phyloP scores from a whole-genome alignment of 495 filamentous ascomycete species.

The Cudoniella acicularis region DNA sequence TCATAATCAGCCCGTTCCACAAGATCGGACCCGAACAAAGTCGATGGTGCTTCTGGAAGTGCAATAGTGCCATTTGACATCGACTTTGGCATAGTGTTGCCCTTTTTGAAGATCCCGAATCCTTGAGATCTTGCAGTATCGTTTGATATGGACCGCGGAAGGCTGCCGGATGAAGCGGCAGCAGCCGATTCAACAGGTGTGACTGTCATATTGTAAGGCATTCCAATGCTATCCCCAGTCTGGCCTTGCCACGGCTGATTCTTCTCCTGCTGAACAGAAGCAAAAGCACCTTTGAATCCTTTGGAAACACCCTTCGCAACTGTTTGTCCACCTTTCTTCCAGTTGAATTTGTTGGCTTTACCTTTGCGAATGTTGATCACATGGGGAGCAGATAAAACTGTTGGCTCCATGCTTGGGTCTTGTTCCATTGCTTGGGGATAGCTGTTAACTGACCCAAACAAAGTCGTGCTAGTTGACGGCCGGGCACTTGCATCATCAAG shows the following conservation, averaged over 20 bases:
- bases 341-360: slow-evolving; percentile 92
- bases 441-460: slow-evolving; percentile 18
- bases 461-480: slow-evolving; percentile 42
- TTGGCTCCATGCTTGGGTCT: slow-evolving; percentile 48
- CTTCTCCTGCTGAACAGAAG: slow-evolving; percentile 31
- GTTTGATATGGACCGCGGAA: slow-evolving; percentile 23
- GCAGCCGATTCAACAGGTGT: slow-evolving; percentile 42
- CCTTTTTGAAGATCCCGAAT: slow-evolving; percentile 71
- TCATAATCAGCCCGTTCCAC: slow-evolving; percentile 84
- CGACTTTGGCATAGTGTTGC: slow-evolving; percentile 38
- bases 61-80: slow-evolving; percentile 52
- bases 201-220: slow-evolving; percentile 59
- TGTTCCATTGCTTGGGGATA: slow-evolving; percentile 32
- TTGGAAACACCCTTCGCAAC: slow-evolving; percentile 93
- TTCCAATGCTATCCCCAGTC: slow-evolving; percentile 52
- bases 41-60: slow-evolving; percentile 51
- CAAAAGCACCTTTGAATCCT: slow-evolving; percentile 80
- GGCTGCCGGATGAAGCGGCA: slow-evolving; percentile 22
- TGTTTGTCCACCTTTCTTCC: slow-evolving; percentile 93
- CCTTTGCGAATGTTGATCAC: slow-evolving; percentile 90
- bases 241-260: slow-evolving; percentile 43
- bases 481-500: slow-evolving; percentile 44
- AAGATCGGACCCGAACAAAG: slow-evolving; percentile 89
- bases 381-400: slow-evolving; percentile 71
- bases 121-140: slow-evolving; percentile 31